Evolutionary conservation across 768 basidiomycete genomes (phyloP).

Genomic region (Fistulinella prunicolor): DNA sequence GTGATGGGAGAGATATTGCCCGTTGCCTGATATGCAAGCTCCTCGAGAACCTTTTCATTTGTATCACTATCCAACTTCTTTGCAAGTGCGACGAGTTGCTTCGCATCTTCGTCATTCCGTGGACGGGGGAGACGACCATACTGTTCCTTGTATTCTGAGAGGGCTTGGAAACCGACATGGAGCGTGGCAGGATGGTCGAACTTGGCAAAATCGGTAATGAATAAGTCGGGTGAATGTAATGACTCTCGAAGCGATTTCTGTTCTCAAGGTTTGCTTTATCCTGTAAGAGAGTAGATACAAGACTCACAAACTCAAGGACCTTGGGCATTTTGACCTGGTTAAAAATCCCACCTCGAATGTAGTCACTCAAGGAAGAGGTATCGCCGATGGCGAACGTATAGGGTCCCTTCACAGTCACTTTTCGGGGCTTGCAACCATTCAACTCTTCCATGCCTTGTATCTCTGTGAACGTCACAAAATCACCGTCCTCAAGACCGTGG

Average conservation of each 20-base stretch:
- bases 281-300: not conserved
- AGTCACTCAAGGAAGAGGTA: slow-evolving; percentile 71
- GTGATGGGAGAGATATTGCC: slow-evolving; percentile 89
- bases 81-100: slow-evolving; percentile 65
- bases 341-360: slow-evolving; percentile 89
- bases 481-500: slow-evolving; percentile 98
- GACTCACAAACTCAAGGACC: slow-evolving; percentile 85
- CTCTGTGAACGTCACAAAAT: slow-evolving; percentile 95
- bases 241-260: slow-evolving; percentile 95
- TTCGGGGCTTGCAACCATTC: slow-evolving; percentile 89
- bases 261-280: slow-evolving; percentile 1
- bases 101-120: slow-evolving; percentile 78
- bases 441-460: slow-evolving; percentile 92
- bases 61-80: slow-evolving; percentile 74
- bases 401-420: slow-evolving; percentile 91
- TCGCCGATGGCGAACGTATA: slow-evolving; percentile 98
- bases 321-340: slow-evolving; percentile 99
- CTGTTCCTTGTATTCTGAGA: slow-evolving; percentile 71
- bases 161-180: slow-evolving; percentile 92
- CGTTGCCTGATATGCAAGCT: slow-evolving; percentile 86
- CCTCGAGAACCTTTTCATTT: slow-evolving; percentile 77
- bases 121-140: slow-evolving; percentile 74
- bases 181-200: slow-evolving; percentile 89
- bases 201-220: slow-evolving; percentile 96
- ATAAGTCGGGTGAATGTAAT: slow-evolving; percentile 73